Evolutionary conservation across 768 basidiomycete genomes (phyloP).

Genomic region (Lanmaoa rubissima): DNA sequence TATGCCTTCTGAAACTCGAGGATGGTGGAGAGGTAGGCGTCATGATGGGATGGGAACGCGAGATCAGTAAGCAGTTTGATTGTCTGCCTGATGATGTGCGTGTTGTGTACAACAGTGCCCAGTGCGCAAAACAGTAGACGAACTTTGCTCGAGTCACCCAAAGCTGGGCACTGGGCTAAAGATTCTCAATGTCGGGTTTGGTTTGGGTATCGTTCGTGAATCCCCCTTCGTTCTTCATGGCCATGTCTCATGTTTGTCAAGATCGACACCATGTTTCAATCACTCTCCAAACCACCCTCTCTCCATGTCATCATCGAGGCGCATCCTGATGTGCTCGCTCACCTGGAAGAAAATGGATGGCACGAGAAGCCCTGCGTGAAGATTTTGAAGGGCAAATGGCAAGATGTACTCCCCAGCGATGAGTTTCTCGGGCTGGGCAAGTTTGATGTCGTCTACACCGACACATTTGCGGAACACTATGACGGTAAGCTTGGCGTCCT

Average conservation of each 20-base stretch:
- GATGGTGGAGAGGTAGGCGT: conserved; percentile 84
- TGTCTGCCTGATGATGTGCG: not conserved
- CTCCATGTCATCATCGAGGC: conserved; percentile 92
- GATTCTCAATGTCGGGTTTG: conserved; percentile 91
- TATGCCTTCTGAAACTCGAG: conserved; percentile 66
- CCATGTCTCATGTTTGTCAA: conserved; percentile 31
- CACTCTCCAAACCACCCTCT: conserved; percentile 52
- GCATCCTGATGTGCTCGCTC: conserved; percentile 84
- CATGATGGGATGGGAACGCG: conserved; percentile 99
- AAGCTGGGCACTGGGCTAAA: conserved; percentile 48
- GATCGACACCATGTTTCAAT: conserved; percentile 85
- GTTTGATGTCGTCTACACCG: conserved; percentile 89
- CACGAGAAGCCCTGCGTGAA: conserved; percentile 71
- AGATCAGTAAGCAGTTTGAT: conserved; percentile 56
- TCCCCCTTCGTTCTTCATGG: not conserved
- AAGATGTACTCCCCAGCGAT: conserved; percentile 69
- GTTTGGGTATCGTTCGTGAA: conserved; percentile 77
- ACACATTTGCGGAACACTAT: conserved; percentile 91
- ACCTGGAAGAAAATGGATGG: conserved; percentile 80
- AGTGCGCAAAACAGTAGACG: conserved; percentile 77
- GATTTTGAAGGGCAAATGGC: conserved; percentile 92
- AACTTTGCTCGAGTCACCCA: conserved; percentile 55
- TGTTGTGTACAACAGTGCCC: conserved; percentile 24
- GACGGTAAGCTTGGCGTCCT: conserved; percentile 39
- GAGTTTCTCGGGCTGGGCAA: conserved; percentile 62